phyloP scores from a whole-genome alignment of 2,329 filamentous ascomycete genomes.

The Pseudogymnoascus sp. region DNA sequence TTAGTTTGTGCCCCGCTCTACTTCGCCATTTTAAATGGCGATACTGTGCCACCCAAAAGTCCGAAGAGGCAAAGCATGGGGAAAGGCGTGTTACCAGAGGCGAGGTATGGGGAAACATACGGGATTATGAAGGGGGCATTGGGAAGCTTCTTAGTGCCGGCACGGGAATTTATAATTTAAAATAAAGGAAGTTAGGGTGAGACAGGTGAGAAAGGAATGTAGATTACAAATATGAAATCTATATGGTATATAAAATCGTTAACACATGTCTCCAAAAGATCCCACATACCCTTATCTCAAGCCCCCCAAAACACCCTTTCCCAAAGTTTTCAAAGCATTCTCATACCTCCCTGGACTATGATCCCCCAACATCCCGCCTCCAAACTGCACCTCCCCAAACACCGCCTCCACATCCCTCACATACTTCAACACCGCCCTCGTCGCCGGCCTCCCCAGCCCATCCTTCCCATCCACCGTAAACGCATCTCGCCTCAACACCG shows the following conservation, averaged over 20 bases:
- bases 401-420: constrained; percentile 60
- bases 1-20: too few relatives aligned
- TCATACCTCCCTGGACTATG: constrained; percentile 70
- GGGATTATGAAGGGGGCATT: too few relatives aligned
- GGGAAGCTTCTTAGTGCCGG: too few relatives aligned
- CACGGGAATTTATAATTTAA: too few relatives aligned
- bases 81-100: too few relatives aligned
- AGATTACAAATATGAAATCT: neutral
- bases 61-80: too few relatives aligned
- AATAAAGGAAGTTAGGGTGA: too few relatives aligned
- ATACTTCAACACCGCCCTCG: constrained; percentile 60
- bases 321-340: constrained; percentile 53
- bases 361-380: constrained; percentile 64
- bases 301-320: constrained; percentile 30
- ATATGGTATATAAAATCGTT: neutral
- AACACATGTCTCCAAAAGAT: neutral
- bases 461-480: constrained; percentile 35
- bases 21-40: too few relatives aligned
- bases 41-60: too few relatives aligned
- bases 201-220: neutral
- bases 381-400: constrained; percentile 64
- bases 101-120: too few relatives aligned
- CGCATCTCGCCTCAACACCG: constrained; percentile 58
- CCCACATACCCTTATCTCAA: neutral
- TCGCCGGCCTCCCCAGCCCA: constrained; percentile 55